phyloP scores from a whole-genome alignment of 1,139 yeast species.

The Taphrina wiesneri region DNA sequence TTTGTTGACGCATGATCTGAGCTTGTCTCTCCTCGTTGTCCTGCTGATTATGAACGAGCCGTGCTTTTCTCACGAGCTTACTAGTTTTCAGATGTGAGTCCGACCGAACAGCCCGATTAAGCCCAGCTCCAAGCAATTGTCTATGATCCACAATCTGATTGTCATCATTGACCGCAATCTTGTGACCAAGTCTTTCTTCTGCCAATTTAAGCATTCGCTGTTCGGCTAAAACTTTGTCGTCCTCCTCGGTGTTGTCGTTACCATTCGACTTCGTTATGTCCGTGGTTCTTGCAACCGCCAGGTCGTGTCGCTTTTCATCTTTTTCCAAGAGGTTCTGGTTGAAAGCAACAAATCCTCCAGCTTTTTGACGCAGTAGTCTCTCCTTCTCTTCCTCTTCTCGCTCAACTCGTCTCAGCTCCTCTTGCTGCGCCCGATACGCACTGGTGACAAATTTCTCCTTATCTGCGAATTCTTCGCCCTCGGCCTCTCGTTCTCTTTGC shows the following conservation, averaged over 20 bases:
- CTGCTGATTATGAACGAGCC: neutral
- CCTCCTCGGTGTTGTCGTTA: neutral
- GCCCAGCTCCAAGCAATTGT: constrained; percentile 43
- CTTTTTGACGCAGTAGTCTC: constrained; percentile 31
- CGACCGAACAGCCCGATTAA: constrained; percentile 38
- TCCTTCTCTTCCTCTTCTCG: constrained; percentile 43
- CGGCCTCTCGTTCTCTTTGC: constrained; percentile 46
- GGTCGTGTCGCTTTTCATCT: constrained; percentile 40
- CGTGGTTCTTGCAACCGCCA: constrained; percentile 39
- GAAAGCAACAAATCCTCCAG: constrained; percentile 39
- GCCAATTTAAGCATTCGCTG: constrained; percentile 34
- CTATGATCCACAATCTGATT: constrained; percentile 44
- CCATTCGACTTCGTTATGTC: neutral
- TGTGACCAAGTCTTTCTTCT: constrained; percentile 37
- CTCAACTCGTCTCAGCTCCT: constrained; percentile 42
- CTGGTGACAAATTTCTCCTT: constrained; percentile 52
- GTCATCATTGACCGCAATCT: constrained; percentile 43
- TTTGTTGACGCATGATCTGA: constrained; percentile 46
- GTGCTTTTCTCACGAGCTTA: constrained; percentile 49
- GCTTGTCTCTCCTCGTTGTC: constrained; percentile 24
- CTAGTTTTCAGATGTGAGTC: constrained; percentile 30
- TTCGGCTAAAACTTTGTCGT: constrained; percentile 3
- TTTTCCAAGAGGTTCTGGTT: constrained; percentile 42
- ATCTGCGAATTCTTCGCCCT: constrained; percentile 47
- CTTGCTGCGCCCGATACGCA: constrained; percentile 49